Percentiles rank a stretch among this genome's conserved stretches.
phyloP scores from a whole-genome alignment of 306 rosid species.

The Trifolium pratense region DNA sequence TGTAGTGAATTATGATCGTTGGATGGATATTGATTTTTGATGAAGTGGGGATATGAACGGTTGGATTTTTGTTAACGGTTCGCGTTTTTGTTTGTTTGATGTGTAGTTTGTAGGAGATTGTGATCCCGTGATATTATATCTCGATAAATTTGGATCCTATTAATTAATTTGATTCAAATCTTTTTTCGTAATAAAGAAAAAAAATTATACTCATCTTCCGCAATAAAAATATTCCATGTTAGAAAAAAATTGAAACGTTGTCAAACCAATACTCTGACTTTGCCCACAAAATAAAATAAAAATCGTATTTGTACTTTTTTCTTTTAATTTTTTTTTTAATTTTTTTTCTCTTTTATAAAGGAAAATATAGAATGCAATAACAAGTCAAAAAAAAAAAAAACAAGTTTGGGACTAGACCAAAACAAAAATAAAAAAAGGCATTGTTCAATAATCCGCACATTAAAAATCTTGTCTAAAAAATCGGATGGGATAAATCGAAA shows the following conservation, averaged over 20 bases:
- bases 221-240: not conserved
- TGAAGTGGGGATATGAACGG: not conserved
- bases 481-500: too few species aligned
- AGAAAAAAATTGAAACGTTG: not conserved
- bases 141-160: not conserved
- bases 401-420: too few species aligned
- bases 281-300: too few species aligned
- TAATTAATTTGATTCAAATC: not conserved
- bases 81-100: not conserved
- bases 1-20: not conserved
- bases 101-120: not conserved
- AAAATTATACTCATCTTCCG: not conserved
- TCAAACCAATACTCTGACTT: too few species aligned
- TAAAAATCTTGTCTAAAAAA: too few species aligned
- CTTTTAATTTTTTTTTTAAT: too few species aligned
- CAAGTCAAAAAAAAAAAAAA: too few species aligned
- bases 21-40: not conserved
- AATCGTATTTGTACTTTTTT: too few species aligned
- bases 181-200: not conserved
- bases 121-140: not conserved
- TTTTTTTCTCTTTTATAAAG: too few species aligned
- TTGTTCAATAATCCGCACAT: too few species aligned
- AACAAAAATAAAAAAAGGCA: too few species aligned
- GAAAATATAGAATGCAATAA: too few species aligned
- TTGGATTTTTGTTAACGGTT: not conserved